Base-by-base conservation (phyloP, 2,329 filamentous ascomycete genomes). In the Claviceps sp. region DNA sequence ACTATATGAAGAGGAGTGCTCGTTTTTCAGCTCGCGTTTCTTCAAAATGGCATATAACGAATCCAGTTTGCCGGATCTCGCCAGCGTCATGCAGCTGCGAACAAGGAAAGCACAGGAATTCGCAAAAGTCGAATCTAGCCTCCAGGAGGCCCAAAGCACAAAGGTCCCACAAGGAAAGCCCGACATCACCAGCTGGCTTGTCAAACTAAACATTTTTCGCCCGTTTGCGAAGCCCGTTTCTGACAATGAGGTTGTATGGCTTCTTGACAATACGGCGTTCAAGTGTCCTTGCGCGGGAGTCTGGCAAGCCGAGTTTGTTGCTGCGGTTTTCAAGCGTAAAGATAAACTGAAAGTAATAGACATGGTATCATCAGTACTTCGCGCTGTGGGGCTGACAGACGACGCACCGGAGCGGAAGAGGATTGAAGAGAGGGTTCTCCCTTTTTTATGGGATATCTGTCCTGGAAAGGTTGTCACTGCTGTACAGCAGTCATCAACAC, bases 221-320 rank as follows among this genome's bases (percentile, higher is more conserved):
- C 51, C 46, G 7, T 53, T 51, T 16, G 73, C 77, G 1, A 76
- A 76, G 46, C 70, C 74, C 37, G 77, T 88, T 47, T 76, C 81
- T 51, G 72, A 74, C 16, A 69, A 78, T 41, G 85, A 95, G 64
- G 81, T 79, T 14, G 82, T 96, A 42, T 96, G 91, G 91, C 72
- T 96, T 7, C 73, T 96, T 47, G 89, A 97, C 70, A 95, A 93
- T 62, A 91, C 87, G 2, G 90, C 89, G 4, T 91, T 85, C 64
- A 79, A 80, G 54, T 68, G 71, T 46, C 61, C 69, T 18, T 60
- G 65, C 53, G 66, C 68, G 2, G 70, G 68, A 50, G 65, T 63
- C 50, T 96, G 89, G 89, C 76, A 87, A 61, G 85, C 85, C 26
- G 88, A 96, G 63, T 89, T 90, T 55, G 82, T 95, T 0, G 81